phyloP scores from a whole-genome alignment of 2,329 filamentous ascomycete species.

The Albophoma yamanashiensis region DNA sequence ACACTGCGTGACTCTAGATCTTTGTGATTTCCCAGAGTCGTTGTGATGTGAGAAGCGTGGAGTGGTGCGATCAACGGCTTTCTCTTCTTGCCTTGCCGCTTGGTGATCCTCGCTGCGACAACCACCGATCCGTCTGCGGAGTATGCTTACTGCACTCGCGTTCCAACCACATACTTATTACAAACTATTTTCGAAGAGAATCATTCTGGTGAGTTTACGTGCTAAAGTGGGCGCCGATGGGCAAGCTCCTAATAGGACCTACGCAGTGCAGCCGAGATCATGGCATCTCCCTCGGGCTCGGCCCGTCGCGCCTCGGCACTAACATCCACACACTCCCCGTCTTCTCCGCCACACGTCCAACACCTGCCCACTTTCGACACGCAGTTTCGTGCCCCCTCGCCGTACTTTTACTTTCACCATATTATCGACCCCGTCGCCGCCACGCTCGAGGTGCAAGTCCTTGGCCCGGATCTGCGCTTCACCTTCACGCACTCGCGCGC shows the following conservation, averaged over 20 bases:
- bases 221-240: not conserved
- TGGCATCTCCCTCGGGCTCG: conserved; percentile 2
- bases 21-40: not conserved
- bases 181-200: rapidly evolving
- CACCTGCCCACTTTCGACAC: conserved; percentile 10
- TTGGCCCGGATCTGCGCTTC: conserved; percentile 19
- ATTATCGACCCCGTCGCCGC: conserved; percentile 12
- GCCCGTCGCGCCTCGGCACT: not conserved
- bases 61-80: no score
- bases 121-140: no score
- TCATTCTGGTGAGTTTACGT: not conserved
- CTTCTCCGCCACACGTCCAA: not conserved
- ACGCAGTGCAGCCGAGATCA: not conserved
- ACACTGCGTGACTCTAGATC: not conserved
- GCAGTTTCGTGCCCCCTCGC: conserved; percentile 6
- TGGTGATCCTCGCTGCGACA: not conserved
- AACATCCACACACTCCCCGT: not conserved
- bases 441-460: conserved; percentile 16
- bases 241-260: not conserved
- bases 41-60: not conserved
- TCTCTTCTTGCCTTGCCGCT: not conserved
- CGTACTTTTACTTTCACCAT: conserved; percentile 21
- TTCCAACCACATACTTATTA: not conserved
- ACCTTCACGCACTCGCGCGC: conserved; percentile 18
- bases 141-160: not conserved